Percentiles rank a stretch among this genome's conserved stretches.
Evolutionary conservation across 1,284 basidiomycete genomes (phyloP).

Genomic region (Trichosporon faecale): DNA sequence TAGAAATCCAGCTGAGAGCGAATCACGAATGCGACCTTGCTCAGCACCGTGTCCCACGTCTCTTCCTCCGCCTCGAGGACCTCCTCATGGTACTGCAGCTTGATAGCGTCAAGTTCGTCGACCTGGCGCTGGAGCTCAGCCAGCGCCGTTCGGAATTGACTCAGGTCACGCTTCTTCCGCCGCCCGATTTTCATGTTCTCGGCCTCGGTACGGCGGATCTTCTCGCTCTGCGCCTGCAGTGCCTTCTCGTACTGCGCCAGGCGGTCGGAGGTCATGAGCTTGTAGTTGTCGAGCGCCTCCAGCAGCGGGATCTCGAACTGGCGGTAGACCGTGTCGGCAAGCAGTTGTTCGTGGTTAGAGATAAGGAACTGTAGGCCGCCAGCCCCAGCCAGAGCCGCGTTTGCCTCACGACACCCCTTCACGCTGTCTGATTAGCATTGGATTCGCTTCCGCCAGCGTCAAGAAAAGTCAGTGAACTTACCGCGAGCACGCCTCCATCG

Average conservation of each 20-base stretch:
- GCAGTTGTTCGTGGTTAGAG: slow-evolving; percentile 85
- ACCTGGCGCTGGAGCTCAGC: slow-evolving; percentile 80
- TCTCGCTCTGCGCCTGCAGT: slow-evolving; percentile 73
- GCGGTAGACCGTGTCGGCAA: slow-evolving; percentile 81
- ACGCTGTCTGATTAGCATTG: slow-evolving; percentile 29
- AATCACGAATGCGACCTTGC: slow-evolving; percentile 61
- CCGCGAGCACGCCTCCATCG: slow-evolving; percentile 77
- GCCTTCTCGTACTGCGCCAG: slow-evolving; percentile 73
- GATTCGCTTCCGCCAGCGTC: background rate
- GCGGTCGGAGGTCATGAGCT: slow-evolving; percentile 59
- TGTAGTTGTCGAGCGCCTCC: slow-evolving; percentile 76
- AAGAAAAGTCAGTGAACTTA: slow-evolving; percentile 50
- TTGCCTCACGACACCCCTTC: slow-evolving; percentile 46
- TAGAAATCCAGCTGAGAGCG: slow-evolving; percentile 52
- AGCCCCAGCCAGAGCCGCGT: slow-evolving; percentile 62
- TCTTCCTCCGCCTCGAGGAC: slow-evolving; percentile 87
- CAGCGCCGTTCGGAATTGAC: slow-evolving; percentile 80
- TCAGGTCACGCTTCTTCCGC: slow-evolving; percentile 76
- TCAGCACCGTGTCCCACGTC: slow-evolving; percentile 84
- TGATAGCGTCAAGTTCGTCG: slow-evolving; percentile 50
- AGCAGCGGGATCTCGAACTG: slow-evolving; percentile 85
- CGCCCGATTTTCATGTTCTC: slow-evolving; percentile 68
- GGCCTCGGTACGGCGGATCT: slow-evolving; percentile 85
- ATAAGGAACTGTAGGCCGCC: slow-evolving; percentile 87
- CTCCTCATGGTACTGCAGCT: slow-evolving; percentile 59